Base-by-base conservation (phyloP, 805 yeast species). In the Cyberlindnera petersonii region DNA sequence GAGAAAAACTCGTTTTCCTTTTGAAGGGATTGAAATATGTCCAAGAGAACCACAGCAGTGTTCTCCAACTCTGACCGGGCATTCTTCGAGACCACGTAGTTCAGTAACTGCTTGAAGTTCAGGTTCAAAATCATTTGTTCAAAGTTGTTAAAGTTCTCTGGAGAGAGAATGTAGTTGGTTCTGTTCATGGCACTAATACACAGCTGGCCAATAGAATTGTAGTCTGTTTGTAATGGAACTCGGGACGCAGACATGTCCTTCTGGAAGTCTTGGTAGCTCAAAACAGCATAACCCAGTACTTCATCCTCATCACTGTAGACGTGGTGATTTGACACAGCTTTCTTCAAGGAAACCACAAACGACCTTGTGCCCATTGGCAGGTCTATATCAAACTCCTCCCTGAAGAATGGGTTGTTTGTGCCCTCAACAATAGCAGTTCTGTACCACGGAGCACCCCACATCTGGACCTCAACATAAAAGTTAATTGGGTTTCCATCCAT, bases 391-490 rank as follows among this genome's bases (percentile, higher is more conserved):
- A 85, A 83, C 31, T 70, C 75, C 53, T 89, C 96, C 54, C 88
- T 77, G 93, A 96, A 89, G 55, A 86, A 86, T 1, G 95, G 89
- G 39, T 71, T 69, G 0, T 58, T 48, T 3, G 59, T 41, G 32
- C 72, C 64, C 26, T 67, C 63, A 0, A 81, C 81, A 6, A 75
- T 66, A 2, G 88, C 80, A 0, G 96, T 86, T 48, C 87, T 67
- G 26, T 84, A 86, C 86, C 91, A 83, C 1, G 82, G 77, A 33
- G 75, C 68, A 15, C 75, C 79, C 82, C 93, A 83, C 57, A 86
- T 68, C 14, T 72, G 64, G 3, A 88, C 66, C 50, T 87, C 96
- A 2, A 84, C 77, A 53, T 85, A 89, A 1, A 80, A 50, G 44
- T 48, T 53, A 23, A 49, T 49, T 18, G 43, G 41, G 4, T 33